phyloP scores from a whole-genome alignment of 129 eudicot species.

The Calendula officinalis region DNA sequence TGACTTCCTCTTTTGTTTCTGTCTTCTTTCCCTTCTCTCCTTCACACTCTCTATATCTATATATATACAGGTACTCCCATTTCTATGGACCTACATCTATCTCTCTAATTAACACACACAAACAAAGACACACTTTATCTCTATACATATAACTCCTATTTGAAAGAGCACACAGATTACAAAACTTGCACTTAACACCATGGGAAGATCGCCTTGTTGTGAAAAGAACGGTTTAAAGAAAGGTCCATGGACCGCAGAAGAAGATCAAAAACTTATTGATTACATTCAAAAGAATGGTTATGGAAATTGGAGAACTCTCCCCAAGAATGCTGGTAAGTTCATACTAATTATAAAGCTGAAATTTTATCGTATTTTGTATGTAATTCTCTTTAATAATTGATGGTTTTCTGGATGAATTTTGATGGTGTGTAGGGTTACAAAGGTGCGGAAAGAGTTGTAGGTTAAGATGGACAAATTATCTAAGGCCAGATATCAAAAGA shows the following conservation, averaged over 20 bases:
- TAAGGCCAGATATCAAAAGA: slow-evolving; percentile 81
- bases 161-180: slow-evolving; percentile 1
- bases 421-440: slow-evolving; percentile 46
- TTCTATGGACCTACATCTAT: slow-evolving; percentile 42
- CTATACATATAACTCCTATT: background rate
- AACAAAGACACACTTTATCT: background rate
- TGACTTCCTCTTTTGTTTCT: slow-evolving; percentile 45
- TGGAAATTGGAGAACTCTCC: slow-evolving; percentile 88
- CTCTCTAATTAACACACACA: background rate
- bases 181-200: slow-evolving; percentile 15
- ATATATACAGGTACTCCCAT: slow-evolving; percentile 28
- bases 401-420: background rate
- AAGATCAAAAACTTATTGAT: slow-evolving; percentile 70
- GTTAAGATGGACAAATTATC: slow-evolving; percentile 80
- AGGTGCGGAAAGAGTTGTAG: slow-evolving; percentile 94
- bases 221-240: slow-evolving; percentile 65
- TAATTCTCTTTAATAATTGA: background rate
- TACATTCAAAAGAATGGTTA: slow-evolving; percentile 65
- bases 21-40: slow-evolving; percentile 10
- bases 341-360: background rate
- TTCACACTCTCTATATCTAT: background rate
- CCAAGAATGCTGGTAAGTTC: slow-evolving; percentile 69
- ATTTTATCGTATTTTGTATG: background rate
- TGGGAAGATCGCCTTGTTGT: slow-evolving; percentile 92
- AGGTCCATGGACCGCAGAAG: slow-evolving; percentile 92